Base-by-base conservation (phyloP, 2,329 filamentous ascomycete species). In the Hymenoscyphus albidus region DNA sequence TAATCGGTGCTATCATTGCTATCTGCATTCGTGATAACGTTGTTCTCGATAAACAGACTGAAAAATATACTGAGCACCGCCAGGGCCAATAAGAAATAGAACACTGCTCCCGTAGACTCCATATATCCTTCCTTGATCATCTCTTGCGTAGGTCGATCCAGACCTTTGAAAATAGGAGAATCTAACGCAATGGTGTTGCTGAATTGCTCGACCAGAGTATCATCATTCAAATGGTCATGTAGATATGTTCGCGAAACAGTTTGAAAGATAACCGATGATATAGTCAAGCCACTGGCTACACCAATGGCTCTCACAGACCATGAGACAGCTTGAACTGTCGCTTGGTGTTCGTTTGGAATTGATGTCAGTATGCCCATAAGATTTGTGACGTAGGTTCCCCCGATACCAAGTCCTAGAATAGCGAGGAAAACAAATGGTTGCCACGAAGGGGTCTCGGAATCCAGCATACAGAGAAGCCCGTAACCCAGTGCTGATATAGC, bases 221-320 rank as follows among this genome's bases (percentile, higher is more conserved):
- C 27, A 3, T 27, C 27, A 27, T 27, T 27, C 27, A 27, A 27
- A 27, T 27, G 27, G 27, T 27, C 27, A 27, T 27, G 27, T 27
- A 27, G 27, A 27, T 27, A 27, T 27, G 27, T 27, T 27, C 27
- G 27, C 3, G 27, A 27, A 3, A 35, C n/a, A 13, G 39, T 66
- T 55, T 69, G 67, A 14, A 70, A 67, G n/a, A 65, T 63, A 5
- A 62, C 39, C 18, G 58, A 61, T 14, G 67, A 59, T 31, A 66
- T 14, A 0, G 85, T 86, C 2, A 85, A 86, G 58, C 84, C 84
- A 66, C 91, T 77, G 18, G 87, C 88, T 62, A 92, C 80, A 10
- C 90, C 91, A 0, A 93, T 80, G 1, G 87, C 88, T 51, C 90
- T 86, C 80, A 93, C 93, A 18, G 93, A 83, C 76, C 93, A 93